Evolutionary conservation across 163 green algal genomes (phyloP).

Genomic region (Volvox carteri): DNA sequence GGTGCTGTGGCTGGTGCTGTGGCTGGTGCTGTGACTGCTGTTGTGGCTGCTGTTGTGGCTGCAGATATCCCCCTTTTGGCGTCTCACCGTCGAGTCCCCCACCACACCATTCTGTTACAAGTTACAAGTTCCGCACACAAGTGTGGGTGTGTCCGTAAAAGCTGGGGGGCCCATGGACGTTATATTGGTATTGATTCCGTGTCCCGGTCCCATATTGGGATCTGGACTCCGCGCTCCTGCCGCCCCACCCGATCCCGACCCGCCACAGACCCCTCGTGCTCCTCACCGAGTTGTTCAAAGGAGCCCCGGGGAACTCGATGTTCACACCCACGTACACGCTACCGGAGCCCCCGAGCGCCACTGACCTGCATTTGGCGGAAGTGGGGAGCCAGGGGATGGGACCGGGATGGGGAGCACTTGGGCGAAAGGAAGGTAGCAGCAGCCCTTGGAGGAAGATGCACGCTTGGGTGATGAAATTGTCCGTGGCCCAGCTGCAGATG

Average conservation of each 20-base stretch:
- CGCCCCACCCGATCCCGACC: background rate
- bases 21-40: too few species aligned
- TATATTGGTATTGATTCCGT: too few species aligned
- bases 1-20: too few species aligned
- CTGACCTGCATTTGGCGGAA: conserved; percentile 70
- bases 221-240: too few species aligned
- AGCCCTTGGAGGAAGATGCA: background rate
- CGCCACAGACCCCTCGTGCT: background rate
- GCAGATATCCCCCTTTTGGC: too few species aligned
- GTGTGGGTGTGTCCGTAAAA: too few species aligned
- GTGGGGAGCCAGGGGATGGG: background rate
- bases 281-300: conserved; percentile 87
- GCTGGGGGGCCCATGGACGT: too few species aligned
- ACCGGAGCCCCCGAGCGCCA: conserved; percentile 85
- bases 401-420: background rate
- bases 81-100: too few species aligned
- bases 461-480: background rate
- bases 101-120: too few species aligned
- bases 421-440: background rate
- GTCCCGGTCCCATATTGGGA: too few species aligned
- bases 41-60: too few species aligned
- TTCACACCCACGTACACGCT: conserved; percentile 94
- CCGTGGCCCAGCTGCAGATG: background rate
- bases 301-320: conserved; percentile 89
- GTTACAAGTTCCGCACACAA: too few species aligned